Evolutionary conservation across 345 rosid genomes (phyloP).

Genomic region (Viola odorata): DNA sequence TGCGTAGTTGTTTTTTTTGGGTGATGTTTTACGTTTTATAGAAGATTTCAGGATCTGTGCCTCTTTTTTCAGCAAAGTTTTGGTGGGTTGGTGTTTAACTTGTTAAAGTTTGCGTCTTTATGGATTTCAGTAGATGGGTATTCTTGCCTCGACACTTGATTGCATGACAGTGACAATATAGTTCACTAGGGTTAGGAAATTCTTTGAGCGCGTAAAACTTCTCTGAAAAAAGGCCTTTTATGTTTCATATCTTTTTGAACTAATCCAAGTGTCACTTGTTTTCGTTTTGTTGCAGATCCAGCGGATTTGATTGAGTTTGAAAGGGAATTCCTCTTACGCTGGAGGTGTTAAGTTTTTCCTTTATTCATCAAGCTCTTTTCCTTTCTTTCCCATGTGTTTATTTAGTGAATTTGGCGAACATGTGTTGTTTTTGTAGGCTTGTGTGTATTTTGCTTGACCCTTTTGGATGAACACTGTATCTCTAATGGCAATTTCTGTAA

Average conservation of each 20-base stretch:
- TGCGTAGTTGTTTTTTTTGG: neutral
- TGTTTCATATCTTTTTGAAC: no score
- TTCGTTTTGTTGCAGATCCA: slow-evolving; percentile 8
- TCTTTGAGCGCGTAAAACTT: neutral
- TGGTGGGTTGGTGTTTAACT: slow-evolving; percentile 7
- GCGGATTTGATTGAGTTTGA: slow-evolving; percentile 1
- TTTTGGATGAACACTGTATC: no score
- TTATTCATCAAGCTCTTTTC: no score
- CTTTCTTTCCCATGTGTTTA: no score
- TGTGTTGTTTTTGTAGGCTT: no score
- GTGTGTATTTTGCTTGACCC: no score
- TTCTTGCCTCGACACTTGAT: neutral
- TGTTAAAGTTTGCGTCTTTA: neutral
- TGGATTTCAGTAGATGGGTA: neutral
- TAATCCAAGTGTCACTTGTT: neutral
- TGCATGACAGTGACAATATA: neutral
- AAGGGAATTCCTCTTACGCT: neutral
- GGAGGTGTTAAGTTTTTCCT: slow-evolving; percentile 1
- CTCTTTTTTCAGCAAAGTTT: slow-evolving; percentile 5
- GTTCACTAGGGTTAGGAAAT: neutral
- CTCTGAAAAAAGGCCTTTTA: no score
- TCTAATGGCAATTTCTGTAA: no score
- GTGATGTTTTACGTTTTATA: neutral
- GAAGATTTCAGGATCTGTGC: slow-evolving; percentile 22
- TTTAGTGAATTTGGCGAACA: no score